Base-by-base conservation (phyloP, 805 yeast species). In the Sporopachydermia lactativora region DNA sequence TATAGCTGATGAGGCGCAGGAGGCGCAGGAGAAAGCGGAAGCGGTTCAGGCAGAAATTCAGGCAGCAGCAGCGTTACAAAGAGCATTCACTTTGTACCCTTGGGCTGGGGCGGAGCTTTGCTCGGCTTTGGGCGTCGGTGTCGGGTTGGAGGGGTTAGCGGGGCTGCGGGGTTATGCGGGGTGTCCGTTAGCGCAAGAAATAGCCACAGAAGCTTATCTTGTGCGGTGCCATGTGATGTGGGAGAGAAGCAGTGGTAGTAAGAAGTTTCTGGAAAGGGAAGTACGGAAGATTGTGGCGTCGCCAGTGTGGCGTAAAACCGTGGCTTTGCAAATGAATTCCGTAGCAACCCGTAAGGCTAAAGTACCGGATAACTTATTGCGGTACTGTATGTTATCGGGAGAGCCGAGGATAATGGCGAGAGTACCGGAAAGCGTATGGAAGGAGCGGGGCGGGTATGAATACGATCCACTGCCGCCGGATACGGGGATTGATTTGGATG, bases 401-500 rank as follows among this genome's bases (percentile, higher is more conserved):
- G 92, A 81, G 54, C 74, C 73, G 17, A 68, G 73, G 35, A 68
- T 78, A 1, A 75, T 81, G 81, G 82, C 83, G 1, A 70, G 72
- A 47, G 64, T 81, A 17, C 94, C 94, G 1, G 51, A 65, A 17
- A 49, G 57, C 2, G 65, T 79, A 17, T 81, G 85, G 81, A 67
- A 69, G 2, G 53, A 69, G 17, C 66, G 76, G 41, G 79, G 78
- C 42, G 66, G 76, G 13, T 74, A 63, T 51, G 94, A 81, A 48
- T 81, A 70, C 52, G 94, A 81, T 55, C 70, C 79, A 2, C 54
- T 81, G 16, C 88, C 94, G 2, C 92, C 94, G 1, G 50, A 49
- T 15, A 57, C 59, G 4, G 73, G 76, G 46, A 52, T 61, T 46
- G 49, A 47, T 1, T 51, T 63, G 3, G 55, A 54, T 17, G 57